Base-by-base conservation (phyloP, 2,329 filamentous ascomycete genomes). In the Paracorniculantispora psalliotae region DNA sequence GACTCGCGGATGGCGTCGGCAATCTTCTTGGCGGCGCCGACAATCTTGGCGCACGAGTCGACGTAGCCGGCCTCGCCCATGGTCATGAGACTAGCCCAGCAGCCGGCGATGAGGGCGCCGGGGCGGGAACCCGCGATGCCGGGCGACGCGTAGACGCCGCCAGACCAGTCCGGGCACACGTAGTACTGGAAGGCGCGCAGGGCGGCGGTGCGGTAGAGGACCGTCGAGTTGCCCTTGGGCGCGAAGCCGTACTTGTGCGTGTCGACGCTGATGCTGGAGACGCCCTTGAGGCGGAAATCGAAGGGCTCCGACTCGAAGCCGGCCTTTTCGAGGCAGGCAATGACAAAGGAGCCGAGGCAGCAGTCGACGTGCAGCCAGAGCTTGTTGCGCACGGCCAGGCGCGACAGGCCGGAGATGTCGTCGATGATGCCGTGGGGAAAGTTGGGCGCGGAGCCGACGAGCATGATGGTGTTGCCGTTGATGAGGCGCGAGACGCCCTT, bases 231-330 rank as follows among this genome's bases (percentile, higher is more conserved):
- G 65, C 94, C 94, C 78, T 99, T 99, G 56, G 94, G 94, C 1
- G 94, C 94, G 71, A 99, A 99, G 39, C 94, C 94, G 72, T 99
- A 99, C 74, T 99, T 99, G 82, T 99, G 94, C 2, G 94, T 99
- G 72, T 99, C 94, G 73, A 92, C 96, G 65, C 87, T 92, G 73
- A 99, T 97, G 73, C 89, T 93, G 3, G 93, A 97, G 39, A 99
- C 94, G 67, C 94, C 94, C 65, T 90, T 91, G 61, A 96, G 86
- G 59, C 90, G 86, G 83, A 99, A 99, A 73, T 99, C 94, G 70
- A 97, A 97, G 5, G 86, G 86, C 66, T 89, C 86, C 23, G 89
- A 83, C 63, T 96, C 91, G 73, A 96, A 97, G 47, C 94, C 94
- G n/a, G 94, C 92, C 69, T 90, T 90, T 63, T 92, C 87, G 46